A percentile compares a stretch with the other conserved stretches of the same genome.
Conservation (phyloP, 139 green algal species). For the Yamagishiella unicocca region DNA sequence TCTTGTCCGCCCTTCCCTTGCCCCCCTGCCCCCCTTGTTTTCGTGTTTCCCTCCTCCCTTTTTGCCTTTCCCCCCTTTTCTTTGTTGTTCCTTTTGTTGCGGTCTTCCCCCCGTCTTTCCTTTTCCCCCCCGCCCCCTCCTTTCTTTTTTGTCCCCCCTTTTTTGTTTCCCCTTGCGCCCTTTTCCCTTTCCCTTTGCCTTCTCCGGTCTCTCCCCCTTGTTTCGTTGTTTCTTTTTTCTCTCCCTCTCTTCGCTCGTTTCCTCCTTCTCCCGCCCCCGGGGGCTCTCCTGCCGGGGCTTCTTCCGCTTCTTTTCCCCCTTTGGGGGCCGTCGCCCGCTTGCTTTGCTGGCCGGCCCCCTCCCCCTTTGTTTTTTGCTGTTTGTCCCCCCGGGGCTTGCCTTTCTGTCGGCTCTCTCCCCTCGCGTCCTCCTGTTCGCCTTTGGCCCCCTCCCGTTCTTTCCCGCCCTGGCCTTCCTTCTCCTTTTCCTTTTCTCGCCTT, state of each 20-base stretch:
- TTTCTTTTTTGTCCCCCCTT: not conserved
- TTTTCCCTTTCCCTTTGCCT: not conserved
- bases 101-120: not conserved
- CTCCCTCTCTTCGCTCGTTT: not conserved
- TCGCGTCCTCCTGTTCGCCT: not conserved
- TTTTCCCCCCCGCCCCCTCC: not conserved
- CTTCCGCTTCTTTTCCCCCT: not conserved
- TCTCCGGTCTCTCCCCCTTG: not conserved
- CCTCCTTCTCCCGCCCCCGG: not conserved
- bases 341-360: not conserved
- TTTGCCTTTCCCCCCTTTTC: not conserved
- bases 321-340: too few relatives aligned
- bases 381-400: too few relatives aligned
- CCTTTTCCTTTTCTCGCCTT: not conserved
- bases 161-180: not conserved
- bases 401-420: not conserved
- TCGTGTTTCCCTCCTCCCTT: not conserved
- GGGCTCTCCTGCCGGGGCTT: not conserved
- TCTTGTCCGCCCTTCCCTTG: not conserved
- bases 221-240: not conserved
- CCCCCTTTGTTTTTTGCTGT: not conserved
- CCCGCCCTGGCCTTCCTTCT: not conserved
- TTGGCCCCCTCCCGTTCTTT: not conserved
- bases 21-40: not conserved
- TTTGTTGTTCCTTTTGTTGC: not conserved